A percentile compares a stretch with the other conserved stretches of the same genome.
phyloP scores from a whole-genome alignment of 2,329 filamentous ascomycete genomes.

The Ophiosphaerella narmari region DNA sequence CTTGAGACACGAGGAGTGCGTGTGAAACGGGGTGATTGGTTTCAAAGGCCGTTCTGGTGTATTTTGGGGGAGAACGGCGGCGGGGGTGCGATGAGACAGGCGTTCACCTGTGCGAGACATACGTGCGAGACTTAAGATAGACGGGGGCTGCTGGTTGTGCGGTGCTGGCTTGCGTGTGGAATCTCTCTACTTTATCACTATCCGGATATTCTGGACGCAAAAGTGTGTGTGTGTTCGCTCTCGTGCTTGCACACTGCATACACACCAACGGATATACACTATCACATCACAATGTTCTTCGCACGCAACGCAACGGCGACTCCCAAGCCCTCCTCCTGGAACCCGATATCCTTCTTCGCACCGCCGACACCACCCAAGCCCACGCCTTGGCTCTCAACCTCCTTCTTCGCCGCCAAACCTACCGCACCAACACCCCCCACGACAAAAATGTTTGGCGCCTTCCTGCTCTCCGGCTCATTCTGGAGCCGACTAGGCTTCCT shows the following conservation, averaged over 20 bases:
- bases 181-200: no score
- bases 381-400: neutral
- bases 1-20: neutral
- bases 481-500: conserved; percentile 26
- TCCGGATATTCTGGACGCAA: no score
- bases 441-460: conserved; percentile 7
- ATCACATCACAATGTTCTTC: no score
- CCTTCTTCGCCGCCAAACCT: neutral
- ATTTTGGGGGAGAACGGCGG: no score
- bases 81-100: neutral
- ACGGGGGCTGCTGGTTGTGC: neutral
- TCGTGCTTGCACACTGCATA: neutral
- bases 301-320: no score
- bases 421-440: neutral
- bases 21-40: conserved; percentile 6
- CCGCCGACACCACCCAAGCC: no score
- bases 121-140: neutral
- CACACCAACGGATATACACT: no score
- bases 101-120: neutral
- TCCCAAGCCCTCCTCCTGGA: no score
- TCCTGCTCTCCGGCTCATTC: conserved; percentile 17
- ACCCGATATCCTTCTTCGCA: no score
- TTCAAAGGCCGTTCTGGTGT: neutral
- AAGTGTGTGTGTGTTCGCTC: no score
- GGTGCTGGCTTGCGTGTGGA: neutral